These are phyloP conservation scores for Yarrowia deformans DNA, from an alignment of 805 yeast genomes.

Conservation along the genomic window DNA sequence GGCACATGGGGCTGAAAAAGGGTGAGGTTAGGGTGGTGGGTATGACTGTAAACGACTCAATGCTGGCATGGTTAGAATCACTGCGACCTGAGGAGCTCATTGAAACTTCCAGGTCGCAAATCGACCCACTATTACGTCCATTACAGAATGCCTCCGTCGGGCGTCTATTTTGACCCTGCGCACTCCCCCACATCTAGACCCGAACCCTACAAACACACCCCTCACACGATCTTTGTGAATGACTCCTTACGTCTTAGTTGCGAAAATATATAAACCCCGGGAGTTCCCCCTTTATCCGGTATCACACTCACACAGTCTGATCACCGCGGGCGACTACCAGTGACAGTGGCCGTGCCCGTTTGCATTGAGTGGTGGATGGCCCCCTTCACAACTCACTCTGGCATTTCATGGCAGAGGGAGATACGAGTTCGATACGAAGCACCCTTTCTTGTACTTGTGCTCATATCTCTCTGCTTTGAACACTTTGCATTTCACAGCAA, in stretches of 20 bases:
- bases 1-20: too few relatives aligned
- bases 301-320: conserved; percentile 20
- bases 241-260: not conserved
- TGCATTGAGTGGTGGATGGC: conserved; percentile 1
- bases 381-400: not conserved
- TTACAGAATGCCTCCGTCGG: not conserved
- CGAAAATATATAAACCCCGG: conserved; percentile 14
- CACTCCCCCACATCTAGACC: conserved; percentile 4
- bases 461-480: too few relatives aligned
- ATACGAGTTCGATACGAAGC: not conserved
- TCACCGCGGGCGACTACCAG: conserved; percentile 14
- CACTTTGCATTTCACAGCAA: conserved; percentile 3
- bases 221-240: conserved; percentile 1
- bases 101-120: too few relatives aligned
- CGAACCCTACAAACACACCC: not conserved
- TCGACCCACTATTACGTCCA: not conserved
- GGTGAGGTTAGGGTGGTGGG: too few relatives aligned
- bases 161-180: conserved; percentile 22
- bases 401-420: conserved; percentile 2
- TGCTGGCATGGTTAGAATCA: too few relatives aligned
- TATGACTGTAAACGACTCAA: too few relatives aligned
- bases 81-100: not conserved
- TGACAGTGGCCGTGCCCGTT: conserved; percentile 8
- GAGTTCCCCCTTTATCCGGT: not conserved
- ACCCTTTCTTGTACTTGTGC: too few relatives aligned